Conservation (phyloP, 2,329 filamentous ascomycete genomes). For the Macrophomina pseudophaseolina region DNA sequence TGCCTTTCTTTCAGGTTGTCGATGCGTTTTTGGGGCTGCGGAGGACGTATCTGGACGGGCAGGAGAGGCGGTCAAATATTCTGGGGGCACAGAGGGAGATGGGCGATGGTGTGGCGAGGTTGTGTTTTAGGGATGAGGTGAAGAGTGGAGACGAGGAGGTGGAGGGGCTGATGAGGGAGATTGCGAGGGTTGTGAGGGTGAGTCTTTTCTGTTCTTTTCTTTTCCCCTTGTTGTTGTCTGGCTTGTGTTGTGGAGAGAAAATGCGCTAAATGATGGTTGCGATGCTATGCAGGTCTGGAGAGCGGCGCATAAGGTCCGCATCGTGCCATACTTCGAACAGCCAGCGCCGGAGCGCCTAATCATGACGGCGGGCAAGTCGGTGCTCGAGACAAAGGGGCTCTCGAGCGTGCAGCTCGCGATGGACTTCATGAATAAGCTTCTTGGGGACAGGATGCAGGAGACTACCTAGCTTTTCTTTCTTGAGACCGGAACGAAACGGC, state of each 20-base stretch:
- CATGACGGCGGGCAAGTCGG: constrained; percentile 3
- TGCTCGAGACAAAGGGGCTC: neutral
- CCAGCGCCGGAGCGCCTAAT: neutral
- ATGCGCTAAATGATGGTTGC: too few relatives aligned
- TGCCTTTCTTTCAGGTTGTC: constrained; percentile 42
- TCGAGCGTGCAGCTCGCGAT: neutral
- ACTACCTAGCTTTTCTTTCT: neutral
- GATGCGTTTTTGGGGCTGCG: constrained; percentile 45
- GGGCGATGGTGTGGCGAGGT: neutral
- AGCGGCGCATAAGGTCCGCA: constrained; percentile 2
- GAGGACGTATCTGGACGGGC: constrained; percentile 35
- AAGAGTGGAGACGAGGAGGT: neutral
- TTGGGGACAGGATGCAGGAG: neutral
- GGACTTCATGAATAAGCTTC: neutral
- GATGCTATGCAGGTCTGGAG: neutral
- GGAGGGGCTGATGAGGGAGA: neutral
- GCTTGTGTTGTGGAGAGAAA: neutral
- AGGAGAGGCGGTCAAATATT: constrained; percentile 33
- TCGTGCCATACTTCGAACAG: neutral
- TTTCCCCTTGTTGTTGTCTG: neutral
- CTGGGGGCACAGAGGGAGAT: constrained; percentile 26
- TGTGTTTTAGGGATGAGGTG: neutral
- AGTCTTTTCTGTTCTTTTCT: neutral
- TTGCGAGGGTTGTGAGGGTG: neutral
- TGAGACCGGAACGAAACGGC: too few relatives aligned